A percentile compares a stretch with the other conserved stretches of the same genome.
Conservation (phyloP, 2,329 filamentous ascomycete genomes). For the Podosphaera fusca region DNA sequence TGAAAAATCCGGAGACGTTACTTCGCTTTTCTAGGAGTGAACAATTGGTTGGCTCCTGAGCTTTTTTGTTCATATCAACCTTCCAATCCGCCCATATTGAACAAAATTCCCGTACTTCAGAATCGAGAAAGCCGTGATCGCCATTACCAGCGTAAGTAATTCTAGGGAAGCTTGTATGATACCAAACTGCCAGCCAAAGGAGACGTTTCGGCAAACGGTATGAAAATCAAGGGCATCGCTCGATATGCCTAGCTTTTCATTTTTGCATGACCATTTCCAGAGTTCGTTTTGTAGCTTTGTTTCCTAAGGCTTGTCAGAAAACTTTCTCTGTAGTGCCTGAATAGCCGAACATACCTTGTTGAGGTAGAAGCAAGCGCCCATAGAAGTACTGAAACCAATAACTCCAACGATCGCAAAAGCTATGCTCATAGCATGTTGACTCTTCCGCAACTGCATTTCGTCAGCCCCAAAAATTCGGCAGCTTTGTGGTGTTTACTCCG, state of each 20-base stretch:
- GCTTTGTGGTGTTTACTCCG: not conserved
- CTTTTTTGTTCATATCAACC: slow-evolving; percentile 3
- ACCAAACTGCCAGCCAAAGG: slow-evolving; percentile 9
- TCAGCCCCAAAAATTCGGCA: not conserved
- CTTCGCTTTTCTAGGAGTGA: not conserved
- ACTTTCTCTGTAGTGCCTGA: not conserved
- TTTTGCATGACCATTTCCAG: slow-evolving; percentile 9
- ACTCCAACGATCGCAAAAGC: slow-evolving; percentile 7
- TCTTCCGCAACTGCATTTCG: slow-evolving; percentile 6
- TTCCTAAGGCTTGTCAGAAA: not conserved
- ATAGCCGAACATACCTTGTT: not conserved
- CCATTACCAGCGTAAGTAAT: slow-evolving; percentile 7
- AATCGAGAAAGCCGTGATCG: slow-evolving; percentile 5
- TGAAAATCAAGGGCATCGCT: slow-evolving; percentile 7
- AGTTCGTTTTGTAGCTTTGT: slow-evolving; percentile 5
- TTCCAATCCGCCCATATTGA: slow-evolving; percentile 5
- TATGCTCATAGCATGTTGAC: slow-evolving; percentile 5
- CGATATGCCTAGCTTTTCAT: slow-evolving; percentile 5
- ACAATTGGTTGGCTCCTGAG: not conserved
- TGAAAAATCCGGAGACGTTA: not conserved
- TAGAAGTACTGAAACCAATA: slow-evolving; percentile 6
- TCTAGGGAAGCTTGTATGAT: slow-evolving; percentile 9
- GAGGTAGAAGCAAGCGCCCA: slow-evolving; percentile 5
- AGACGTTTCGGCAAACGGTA: slow-evolving; percentile 6
- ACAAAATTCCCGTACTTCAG: slow-evolving; percentile 7